A percentile compares a stretch with the other conserved stretches of the same genome.
Evolutionary conservation across 2,329 filamentous ascomycete species (phyloP).

Genomic region (Aspergillus glaucus): DNA sequence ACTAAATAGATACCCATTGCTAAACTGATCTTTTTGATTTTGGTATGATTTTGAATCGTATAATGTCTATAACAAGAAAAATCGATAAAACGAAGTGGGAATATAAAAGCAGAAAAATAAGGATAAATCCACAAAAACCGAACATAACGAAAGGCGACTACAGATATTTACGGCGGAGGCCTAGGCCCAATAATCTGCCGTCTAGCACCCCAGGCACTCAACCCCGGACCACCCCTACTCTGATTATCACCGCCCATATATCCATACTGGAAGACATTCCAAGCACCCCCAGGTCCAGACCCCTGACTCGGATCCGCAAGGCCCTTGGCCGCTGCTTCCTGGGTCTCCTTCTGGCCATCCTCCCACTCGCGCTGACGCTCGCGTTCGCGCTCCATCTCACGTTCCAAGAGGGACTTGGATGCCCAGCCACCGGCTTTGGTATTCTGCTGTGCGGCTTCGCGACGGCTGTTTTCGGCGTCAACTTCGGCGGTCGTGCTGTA

Average conservation of each 20-base stretch:
- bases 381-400: conserved; percentile 62
- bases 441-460: conserved; percentile 49
- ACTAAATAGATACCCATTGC: neutral
- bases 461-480: conserved; percentile 50
- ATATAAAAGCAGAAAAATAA: neutral
- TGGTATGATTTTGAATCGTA: neutral
- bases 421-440: conserved; percentile 57
- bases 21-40: neutral
- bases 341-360: conserved; percentile 49
- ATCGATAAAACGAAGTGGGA: neutral
- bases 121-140: neutral
- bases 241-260: conserved; percentile 58
- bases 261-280: conserved; percentile 62
- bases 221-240: conserved; percentile 47
- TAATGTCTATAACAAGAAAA: neutral
- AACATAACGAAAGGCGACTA: neutral
- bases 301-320: conserved; percentile 37
- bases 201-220: conserved; percentile 50
- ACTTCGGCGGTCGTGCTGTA: conserved; percentile 51
- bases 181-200: conserved; percentile 59
- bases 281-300: conserved; percentile 45
- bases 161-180: conserved; percentile 35
- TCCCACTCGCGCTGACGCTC: conserved; percentile 62
- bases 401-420: conserved; percentile 57
- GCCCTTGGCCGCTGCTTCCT: conserved; percentile 41